phyloP scores from a whole-genome alignment of 2,329 filamentous ascomycete genomes.

The Fonsecaea erecta region DNA sequence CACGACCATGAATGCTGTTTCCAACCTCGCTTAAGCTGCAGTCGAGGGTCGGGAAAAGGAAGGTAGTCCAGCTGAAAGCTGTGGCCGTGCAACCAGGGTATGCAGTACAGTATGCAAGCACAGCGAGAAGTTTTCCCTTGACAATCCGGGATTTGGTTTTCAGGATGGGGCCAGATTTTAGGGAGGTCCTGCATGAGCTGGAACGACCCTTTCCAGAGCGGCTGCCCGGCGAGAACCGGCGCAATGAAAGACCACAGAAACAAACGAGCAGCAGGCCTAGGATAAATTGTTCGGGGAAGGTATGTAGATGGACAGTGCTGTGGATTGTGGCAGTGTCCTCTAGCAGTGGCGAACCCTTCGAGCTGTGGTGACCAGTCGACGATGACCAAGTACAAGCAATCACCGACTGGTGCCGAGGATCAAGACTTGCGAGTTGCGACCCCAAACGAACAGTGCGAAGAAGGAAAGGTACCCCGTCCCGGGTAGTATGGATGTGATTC shows the following conservation, averaged over 20 bases:
- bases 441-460: neutral
- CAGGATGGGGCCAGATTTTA: neutral
- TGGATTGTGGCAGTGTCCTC: slow-evolving; percentile 15
- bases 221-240: slow-evolving; percentile 5
- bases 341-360: slow-evolving; percentile 11
- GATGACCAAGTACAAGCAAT: neutral
- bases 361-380: neutral
- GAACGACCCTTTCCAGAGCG: slow-evolving; percentile 2
- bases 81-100: slow-evolving; percentile 6
- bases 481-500: neutral
- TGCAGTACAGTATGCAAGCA: slow-evolving; percentile 8
- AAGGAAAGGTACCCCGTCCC: neutral
- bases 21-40: slow-evolving; percentile 29
- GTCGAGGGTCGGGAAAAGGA: slow-evolving; percentile 7
- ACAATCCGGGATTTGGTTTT: neutral
- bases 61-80: slow-evolving; percentile 3
- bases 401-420: slow-evolving; percentile 5
- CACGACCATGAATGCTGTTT: slow-evolving; percentile 4
- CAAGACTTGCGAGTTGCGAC: neutral
- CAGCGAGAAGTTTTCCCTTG: neutral
- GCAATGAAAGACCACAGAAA: neutral
- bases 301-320: neutral
- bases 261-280: neutral
- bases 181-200: slow-evolving; percentile 12
- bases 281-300: slow-evolving; percentile 10